Evolutionary conservation across 192 early-diverging fungal genomes (phyloP).

Genomic region (Backusella parvicylindrica): DNA sequence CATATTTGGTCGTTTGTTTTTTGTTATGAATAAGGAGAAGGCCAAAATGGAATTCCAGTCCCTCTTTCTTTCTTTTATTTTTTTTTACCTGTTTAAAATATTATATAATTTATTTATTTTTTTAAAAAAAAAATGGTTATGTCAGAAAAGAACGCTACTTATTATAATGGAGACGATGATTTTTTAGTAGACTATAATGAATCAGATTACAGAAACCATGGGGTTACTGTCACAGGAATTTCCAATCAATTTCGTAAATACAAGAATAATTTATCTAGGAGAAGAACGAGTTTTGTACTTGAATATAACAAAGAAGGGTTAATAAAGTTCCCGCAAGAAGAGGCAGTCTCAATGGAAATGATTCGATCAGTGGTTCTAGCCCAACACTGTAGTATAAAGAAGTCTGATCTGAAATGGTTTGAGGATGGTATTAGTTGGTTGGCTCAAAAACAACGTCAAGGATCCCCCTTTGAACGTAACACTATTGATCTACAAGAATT

Average conservation of each 20-base stretch:
- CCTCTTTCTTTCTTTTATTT: background rate
- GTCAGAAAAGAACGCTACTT: background rate
- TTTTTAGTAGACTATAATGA: constrained; percentile 3
- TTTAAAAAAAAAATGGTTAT: background rate
- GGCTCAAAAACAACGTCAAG: constrained; percentile 7
- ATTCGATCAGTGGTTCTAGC: background rate
- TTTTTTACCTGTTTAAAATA: background rate
- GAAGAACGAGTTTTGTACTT: background rate
- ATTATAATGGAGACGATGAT: background rate
- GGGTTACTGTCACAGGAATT: background rate
- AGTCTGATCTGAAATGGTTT: constrained; percentile 4
- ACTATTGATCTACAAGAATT: background rate
- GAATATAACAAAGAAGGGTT: constrained; percentile 5
- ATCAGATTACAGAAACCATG: background rate
- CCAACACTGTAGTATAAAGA: background rate
- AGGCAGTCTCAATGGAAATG: background rate
- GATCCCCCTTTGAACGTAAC: no score
- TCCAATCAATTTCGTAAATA: background rate
- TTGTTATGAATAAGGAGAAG: background rate
- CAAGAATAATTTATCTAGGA: background rate
- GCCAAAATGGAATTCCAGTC: background rate
- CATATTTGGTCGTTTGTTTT: background rate
- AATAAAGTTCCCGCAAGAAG: background rate
- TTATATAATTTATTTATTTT: background rate
- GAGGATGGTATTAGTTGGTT: constrained; percentile 2